These are phyloP conservation scores for Globisporangium nunn DNA, from an alignment of 352 stramenopile species.

Conservation along the genomic window DNA sequence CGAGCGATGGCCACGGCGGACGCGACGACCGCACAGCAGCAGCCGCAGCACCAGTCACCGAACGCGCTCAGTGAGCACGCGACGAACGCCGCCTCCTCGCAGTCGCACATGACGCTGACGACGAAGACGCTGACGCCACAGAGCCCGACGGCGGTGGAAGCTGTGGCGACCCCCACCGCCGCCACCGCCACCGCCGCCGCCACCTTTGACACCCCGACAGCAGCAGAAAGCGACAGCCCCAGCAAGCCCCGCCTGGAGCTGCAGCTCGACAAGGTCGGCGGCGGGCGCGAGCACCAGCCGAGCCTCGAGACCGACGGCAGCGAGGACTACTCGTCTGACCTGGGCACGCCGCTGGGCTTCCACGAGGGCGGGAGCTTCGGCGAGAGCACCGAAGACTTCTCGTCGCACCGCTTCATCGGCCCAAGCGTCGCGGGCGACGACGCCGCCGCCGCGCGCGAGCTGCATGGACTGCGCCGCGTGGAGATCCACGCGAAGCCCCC, in stretches of 20 bases:
- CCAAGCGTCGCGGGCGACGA: constrained; percentile 38
- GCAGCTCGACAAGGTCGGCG: constrained; percentile 7
- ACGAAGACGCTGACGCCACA: background rate
- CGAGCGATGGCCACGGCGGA: background rate
- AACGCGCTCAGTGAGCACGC: background rate
- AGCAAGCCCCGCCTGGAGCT: background rate
- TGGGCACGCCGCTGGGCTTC: constrained; percentile 53
- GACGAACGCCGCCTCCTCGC: background rate
- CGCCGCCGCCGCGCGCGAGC: constrained; percentile 21
- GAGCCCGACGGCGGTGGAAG: background rate
- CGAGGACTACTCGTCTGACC: constrained; percentile 22
- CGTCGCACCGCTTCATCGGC: constrained; percentile 60
- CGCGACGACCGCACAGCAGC: background rate
- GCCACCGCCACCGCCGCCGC: background rate
- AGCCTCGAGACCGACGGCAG: constrained; percentile 12
- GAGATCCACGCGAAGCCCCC: constrained; percentile 60
- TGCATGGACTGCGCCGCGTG: constrained; percentile 56
- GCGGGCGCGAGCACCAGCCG: constrained; percentile 2
- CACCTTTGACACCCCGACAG: no score
- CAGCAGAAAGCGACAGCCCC: background rate
- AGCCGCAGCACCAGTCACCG: background rate
- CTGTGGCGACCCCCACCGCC: background rate
- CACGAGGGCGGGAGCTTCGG: constrained; percentile 38
- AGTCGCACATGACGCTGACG: background rate
- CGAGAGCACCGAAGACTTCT: constrained; percentile 38